Percentiles rank a stretch among this genome's conserved stretches.
phyloP scores from a whole-genome alignment of 1,139 yeast species.

The Debaryomycetaceae sp. region DNA sequence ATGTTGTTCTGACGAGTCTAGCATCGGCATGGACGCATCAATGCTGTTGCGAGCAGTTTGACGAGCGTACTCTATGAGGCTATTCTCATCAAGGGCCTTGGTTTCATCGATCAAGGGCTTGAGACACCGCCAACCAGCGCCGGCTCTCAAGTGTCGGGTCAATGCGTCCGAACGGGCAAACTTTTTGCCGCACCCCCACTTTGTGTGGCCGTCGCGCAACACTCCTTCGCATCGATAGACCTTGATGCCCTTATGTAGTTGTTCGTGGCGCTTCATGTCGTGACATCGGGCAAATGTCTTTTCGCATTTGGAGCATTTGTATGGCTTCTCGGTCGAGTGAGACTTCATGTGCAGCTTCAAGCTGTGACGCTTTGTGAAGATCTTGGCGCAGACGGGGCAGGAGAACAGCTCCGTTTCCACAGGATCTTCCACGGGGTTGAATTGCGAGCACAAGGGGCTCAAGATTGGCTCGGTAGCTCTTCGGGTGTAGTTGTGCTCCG shows the following conservation, averaged over 20 bases:
- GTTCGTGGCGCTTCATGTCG: constrained; percentile 47
- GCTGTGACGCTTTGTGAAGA: constrained; percentile 44
- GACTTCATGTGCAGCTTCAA: constrained; percentile 46
- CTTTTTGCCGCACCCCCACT: constrained; percentile 51
- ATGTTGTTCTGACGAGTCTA: no score
- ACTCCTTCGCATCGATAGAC: constrained; percentile 46
- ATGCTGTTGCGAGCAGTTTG: no score
- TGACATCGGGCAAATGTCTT: constrained; percentile 47
- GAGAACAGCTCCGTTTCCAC: no score
- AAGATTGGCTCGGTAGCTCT: no score
- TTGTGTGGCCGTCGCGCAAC: constrained; percentile 37
- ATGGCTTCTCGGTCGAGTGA: constrained; percentile 47
- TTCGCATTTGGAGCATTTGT: constrained; percentile 35
- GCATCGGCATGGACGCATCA: no score
- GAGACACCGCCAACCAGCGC: constrained; percentile 48
- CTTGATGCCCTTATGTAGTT: constrained; percentile 42
- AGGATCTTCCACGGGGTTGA: no score
- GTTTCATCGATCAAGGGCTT: constrained; percentile 46
- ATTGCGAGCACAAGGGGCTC: no score
- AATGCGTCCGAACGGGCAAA: constrained; percentile 51
- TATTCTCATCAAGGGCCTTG: constrained; percentile 9
- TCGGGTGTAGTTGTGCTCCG: no score
- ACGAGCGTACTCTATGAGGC: no score
- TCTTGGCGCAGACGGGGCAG: constrained; percentile 40
- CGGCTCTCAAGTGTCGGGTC: constrained; percentile 47